Conservation (phyloP, 2,329 filamentous ascomycete genomes). For the Hymenoscyphus occultus region DNA sequence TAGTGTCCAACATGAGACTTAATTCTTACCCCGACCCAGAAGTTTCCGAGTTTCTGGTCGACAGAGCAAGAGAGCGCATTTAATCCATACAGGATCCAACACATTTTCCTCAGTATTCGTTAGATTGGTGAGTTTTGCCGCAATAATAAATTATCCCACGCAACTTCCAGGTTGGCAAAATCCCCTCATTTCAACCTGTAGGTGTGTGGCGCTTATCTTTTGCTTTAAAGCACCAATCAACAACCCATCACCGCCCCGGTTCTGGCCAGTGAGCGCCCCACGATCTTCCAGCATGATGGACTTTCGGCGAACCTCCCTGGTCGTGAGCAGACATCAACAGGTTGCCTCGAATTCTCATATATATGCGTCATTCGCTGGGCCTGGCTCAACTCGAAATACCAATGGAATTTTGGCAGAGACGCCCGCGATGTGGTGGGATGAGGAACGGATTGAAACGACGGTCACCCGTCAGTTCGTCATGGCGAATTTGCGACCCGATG, state of each 20-base stretch:
- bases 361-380: slow-evolving; percentile 34
- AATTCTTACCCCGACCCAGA: not conserved
- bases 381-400: slow-evolving; percentile 21
- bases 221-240: slow-evolving; percentile 23
- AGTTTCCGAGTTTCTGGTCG: slow-evolving; percentile 5
- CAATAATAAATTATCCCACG: slow-evolving; percentile 25
- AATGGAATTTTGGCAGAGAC: slow-evolving; percentile 32
- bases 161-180: slow-evolving; percentile 10
- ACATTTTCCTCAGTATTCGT: not conserved
- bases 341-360: slow-evolving; percentile 28
- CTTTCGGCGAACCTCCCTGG: slow-evolving; percentile 32
- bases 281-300: slow-evolving; percentile 28
- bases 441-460: slow-evolving; percentile 64
- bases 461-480: slow-evolving; percentile 67
- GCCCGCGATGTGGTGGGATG: slow-evolving; percentile 64
- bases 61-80: not conserved
- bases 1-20: not conserved
- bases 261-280: slow-evolving; percentile 11
- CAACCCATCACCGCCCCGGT: slow-evolving; percentile 6
- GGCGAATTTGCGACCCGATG: slow-evolving; percentile 60
- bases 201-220: slow-evolving; percentile 27
- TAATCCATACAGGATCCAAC: not conserved
- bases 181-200: slow-evolving; percentile 10
- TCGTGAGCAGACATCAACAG: slow-evolving; percentile 26
- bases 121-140: slow-evolving; percentile 6